These are phyloP conservation scores for Fusarium hostae DNA, from an alignment of 2,329 filamentous ascomycete genomes.

Conservation along the genomic window DNA sequence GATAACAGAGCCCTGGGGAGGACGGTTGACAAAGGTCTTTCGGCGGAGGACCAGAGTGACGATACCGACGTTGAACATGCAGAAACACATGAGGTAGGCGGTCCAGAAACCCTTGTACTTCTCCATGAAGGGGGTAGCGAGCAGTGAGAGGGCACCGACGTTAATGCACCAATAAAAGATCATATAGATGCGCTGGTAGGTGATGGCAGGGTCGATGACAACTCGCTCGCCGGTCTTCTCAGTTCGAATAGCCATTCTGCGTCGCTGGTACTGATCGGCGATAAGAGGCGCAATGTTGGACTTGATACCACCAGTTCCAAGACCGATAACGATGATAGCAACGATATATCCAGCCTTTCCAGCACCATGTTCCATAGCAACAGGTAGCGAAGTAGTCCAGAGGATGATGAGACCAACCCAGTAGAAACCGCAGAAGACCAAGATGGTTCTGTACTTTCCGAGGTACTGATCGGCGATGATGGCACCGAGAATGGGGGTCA, in stretches of 20 bases:
- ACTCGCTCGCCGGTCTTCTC: slow-evolving; percentile 66
- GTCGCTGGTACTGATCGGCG: slow-evolving; percentile 73
- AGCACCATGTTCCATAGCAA: slow-evolving; percentile 50
- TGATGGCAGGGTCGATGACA: slow-evolving; percentile 73
- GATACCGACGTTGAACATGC: slow-evolving; percentile 71
- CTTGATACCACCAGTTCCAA: slow-evolving; percentile 77
- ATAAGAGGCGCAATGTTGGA: slow-evolving; percentile 69
- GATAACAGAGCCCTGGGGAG: slow-evolving; percentile 70
- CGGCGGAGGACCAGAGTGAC: slow-evolving; percentile 59
- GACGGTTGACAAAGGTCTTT: slow-evolving; percentile 62
- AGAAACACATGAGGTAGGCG: slow-evolving; percentile 67
- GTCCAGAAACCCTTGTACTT: slow-evolving; percentile 74
- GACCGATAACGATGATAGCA: slow-evolving; percentile 70
- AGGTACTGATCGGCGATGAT: slow-evolving; percentile 68
- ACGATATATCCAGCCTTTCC: slow-evolving; percentile 63
- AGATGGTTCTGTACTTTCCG: slow-evolving; percentile 71
- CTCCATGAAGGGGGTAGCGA: slow-evolving; percentile 77
- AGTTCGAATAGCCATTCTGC: slow-evolving; percentile 60
- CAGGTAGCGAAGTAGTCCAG: slow-evolving; percentile 60
- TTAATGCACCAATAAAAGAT: slow-evolving; percentile 82
- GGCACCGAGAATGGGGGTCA: slow-evolving; percentile 60
- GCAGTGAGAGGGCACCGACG: slow-evolving; percentile 73
- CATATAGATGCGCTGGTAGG: slow-evolving; percentile 76
- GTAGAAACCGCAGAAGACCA: slow-evolving; percentile 67
- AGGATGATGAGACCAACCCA: slow-evolving; percentile 66